Base-by-base conservation (phyloP, 2,329 filamentous ascomycete species). In the Penicillium sp. region DNA sequence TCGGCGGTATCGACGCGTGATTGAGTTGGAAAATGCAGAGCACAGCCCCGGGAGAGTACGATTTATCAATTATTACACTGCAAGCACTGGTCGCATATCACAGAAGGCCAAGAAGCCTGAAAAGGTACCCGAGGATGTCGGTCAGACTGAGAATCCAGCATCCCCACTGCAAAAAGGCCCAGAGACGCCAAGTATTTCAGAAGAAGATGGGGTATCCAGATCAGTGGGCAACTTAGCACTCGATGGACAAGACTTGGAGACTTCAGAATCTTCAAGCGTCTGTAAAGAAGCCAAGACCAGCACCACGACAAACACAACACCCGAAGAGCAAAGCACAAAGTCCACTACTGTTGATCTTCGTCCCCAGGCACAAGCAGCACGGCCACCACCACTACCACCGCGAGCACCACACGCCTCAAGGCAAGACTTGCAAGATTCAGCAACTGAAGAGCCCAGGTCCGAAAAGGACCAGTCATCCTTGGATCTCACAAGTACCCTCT, bases 21-120 rank as follows among this genome's bases (percentile, higher is more conserved):
- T 88, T 46, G 80, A 78, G 1, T 72, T 95, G 8, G 89, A 95
- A 64, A 84, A 88, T 62, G 74, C 83, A 4, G 82, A 86, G 55
- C 60, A 79, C 1, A 68, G 64, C 57, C 38, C 68, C 45, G 48
- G 58, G 62, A 51, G 65, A 47, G 56, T 93, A 9, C 80, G 89
- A 13, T 95, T 95, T 61, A 78, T 89, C 49, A 95, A 95, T 65
- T 95, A 95, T 66, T 95, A 92, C 65, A 95, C 90, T 1, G 80
- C 87, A n/a, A 90, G 87, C 57, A 86, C 86, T 8, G 90, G 90
- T 13, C 54, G 54, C 28, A 53, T 31, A 41, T 18, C 53, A 6
- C 50, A 3, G 78, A 82, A 50, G 78, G 24, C 37, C 13, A 61
- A 64, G 52, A 66, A 64, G 32, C 23, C 44, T 24, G 31, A 23